phyloP scores from a whole-genome alignment of 495 filamentous ascomycete species.

The Podospora tetraspora region DNA sequence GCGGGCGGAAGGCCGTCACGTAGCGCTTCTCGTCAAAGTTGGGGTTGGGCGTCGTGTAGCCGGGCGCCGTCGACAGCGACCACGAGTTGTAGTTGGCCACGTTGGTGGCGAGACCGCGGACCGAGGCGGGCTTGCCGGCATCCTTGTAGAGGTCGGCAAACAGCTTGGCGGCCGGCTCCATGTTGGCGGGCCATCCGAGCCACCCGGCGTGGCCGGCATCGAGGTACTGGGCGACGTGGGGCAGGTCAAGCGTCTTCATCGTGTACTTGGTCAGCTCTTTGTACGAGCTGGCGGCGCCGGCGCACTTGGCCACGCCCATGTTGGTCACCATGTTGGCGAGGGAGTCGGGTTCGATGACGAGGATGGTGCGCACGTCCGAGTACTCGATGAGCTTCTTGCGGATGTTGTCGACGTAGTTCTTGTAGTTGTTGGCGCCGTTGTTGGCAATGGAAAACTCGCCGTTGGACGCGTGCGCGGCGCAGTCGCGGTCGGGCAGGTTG shows the following conservation, averaged over 20 bases:
- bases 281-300: constrained; percentile 57
- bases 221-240: constrained; percentile 77
- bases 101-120: constrained; percentile 74
- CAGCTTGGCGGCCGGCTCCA: constrained; percentile 61
- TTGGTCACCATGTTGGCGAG: constrained; percentile 80
- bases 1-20: constrained; percentile 59
- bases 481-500: constrained; percentile 72
- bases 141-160: constrained; percentile 61
- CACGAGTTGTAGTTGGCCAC: constrained; percentile 75
- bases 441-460: constrained; percentile 60
- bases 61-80: constrained; percentile 29
- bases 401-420: constrained; percentile 68
- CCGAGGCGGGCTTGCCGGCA: constrained; percentile 56
- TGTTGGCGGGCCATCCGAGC: constrained; percentile 78
- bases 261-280: constrained; percentile 66
- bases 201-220: constrained; percentile 78
- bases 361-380: constrained; percentile 48
- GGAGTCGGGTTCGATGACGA: constrained; percentile 70
- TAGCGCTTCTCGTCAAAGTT: constrained; percentile 67
- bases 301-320: constrained; percentile 57
- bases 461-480: constrained; percentile 69
- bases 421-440: constrained; percentile 57
- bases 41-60: constrained; percentile 44
- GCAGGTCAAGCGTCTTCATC: constrained; percentile 60
- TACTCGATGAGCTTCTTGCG: constrained; percentile 48